Base-by-base conservation (phyloP, 192 early-diverging fungal genomes). In the Backusella australiensis region DNA sequence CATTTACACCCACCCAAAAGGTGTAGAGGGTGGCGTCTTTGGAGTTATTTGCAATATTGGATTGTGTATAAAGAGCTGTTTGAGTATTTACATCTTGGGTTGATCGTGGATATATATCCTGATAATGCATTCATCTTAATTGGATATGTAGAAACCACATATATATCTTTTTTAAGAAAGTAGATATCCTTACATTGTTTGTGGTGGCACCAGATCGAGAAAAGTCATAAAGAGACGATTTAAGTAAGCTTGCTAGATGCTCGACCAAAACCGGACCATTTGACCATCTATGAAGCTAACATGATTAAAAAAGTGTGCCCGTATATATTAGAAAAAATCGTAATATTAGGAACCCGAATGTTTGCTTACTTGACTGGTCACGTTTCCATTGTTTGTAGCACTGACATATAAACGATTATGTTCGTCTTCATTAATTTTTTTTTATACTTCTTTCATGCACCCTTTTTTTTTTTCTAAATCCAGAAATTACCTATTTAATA, bases 141-240 rank as follows among this genome's bases (percentile, higher is more conserved):
- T 21, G 21, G 23, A 56, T 23, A 32, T 32, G 2, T 32, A 53
- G 17, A 12, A n/a, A n/a, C 19, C n/a, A 56, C 8, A 56, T 1
- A 9, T 21, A 56, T 21, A 23, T n/a, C 17, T 19, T 21, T 17
- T 53, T 52, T 32, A 32, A 32, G 32, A 32, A n/a, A 53, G 6
- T 3, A 56, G 3, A 21, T 56, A 56, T 56, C n/a, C 21, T 21
- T 56, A 56, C 53, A 56, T 56, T 56, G 6, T 56, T 56, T 56
- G 53, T 56, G 19, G 53, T 56, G 7, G 53, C 53, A 21, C 53
- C 53, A 56, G 53, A 56, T 26, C 53, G 53, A 21, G 53, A 56
- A 56, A 56, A 56, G 11, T 56, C 53, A 56, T 56, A 56, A 56
- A 56, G 53, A 56, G 53, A 56, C 53, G 53, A 56, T 56, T 21